These are phyloP conservation scores for Capronia americana DNA, from an alignment of 2,329 filamentous ascomycete species.

Conservation along the genomic window DNA sequence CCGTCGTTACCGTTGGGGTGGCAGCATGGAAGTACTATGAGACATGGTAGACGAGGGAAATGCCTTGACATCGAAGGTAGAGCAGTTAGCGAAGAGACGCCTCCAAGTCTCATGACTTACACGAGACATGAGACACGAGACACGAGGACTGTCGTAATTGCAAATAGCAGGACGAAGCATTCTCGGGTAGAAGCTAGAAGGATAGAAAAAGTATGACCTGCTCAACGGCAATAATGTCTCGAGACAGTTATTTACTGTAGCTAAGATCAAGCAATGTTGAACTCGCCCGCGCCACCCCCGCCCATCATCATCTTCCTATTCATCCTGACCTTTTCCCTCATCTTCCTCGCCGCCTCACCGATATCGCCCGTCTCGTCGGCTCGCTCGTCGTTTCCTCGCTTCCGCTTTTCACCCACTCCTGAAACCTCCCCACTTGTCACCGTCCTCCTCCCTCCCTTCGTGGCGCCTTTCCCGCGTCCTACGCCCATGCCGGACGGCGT, in stretches of 20 bases:
- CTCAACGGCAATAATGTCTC: background rate
- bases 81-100: background rate
- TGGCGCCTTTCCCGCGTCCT: constrained; percentile 35
- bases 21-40: background rate
- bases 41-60: background rate
- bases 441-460: constrained; percentile 44
- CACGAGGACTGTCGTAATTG: background rate
- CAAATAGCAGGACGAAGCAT: background rate
- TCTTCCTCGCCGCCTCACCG: constrained; percentile 58
- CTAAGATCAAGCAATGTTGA: constrained; percentile 59
- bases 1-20: background rate
- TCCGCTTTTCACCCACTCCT: constrained; percentile 39
- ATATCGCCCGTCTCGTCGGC: constrained; percentile 43
- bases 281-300: constrained; percentile 59
- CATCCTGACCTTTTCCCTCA: constrained; percentile 58
- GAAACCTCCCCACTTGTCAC: constrained; percentile 45
- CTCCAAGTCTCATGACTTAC: background rate
- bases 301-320: constrained; percentile 59
- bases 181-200: background rate
- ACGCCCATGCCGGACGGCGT: constrained; percentile 73
- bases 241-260: background rate
- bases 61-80: background rate
- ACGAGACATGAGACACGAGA: background rate
- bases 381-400: constrained; percentile 16
- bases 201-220: background rate